phyloP scores from a whole-genome alignment of 2,329 filamentous ascomycete species.

The Aspergillus spinulosporus region DNA sequence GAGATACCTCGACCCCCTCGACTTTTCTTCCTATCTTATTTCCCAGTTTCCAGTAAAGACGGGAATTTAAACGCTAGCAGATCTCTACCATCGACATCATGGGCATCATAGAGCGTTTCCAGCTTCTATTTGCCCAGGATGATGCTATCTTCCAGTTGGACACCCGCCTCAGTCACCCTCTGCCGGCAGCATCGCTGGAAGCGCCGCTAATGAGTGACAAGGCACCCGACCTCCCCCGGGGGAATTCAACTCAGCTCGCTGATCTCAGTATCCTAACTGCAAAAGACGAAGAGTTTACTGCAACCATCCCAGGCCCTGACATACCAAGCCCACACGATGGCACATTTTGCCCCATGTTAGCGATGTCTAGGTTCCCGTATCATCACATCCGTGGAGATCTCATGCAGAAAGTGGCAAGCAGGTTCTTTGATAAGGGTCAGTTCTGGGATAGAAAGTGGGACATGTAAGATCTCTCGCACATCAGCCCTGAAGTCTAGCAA shows the following conservation, averaged over 20 bases:
- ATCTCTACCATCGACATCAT: conserved; percentile 15
- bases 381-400: conserved; percentile 39
- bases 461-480: conserved; percentile 58
- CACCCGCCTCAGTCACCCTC: conserved; percentile 18
- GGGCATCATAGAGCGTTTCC: conserved; percentile 28
- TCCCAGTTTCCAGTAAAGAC: neutral
- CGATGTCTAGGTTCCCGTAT: conserved; percentile 46
- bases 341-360: conserved; percentile 42
- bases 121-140: conserved; percentile 32
- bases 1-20: neutral
- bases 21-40: neutral
- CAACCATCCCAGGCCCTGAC: neutral
- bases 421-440: conserved; percentile 44
- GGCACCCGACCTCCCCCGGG: neutral
- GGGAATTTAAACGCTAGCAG: neutral
- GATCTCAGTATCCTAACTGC: neutral
- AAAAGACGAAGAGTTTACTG: neutral
- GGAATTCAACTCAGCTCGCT: neutral
- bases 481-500: neutral
- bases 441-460: conserved; percentile 67
- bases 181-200: neutral
- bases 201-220: neutral
- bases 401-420: conserved; percentile 35
- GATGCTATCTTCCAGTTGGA: conserved; percentile 26
- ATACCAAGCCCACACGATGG: conserved; percentile 17